These are phyloP conservation scores for Quercus robur DNA, from an alignment of 306 rosid genomes.

Conservation along the genomic window DNA sequence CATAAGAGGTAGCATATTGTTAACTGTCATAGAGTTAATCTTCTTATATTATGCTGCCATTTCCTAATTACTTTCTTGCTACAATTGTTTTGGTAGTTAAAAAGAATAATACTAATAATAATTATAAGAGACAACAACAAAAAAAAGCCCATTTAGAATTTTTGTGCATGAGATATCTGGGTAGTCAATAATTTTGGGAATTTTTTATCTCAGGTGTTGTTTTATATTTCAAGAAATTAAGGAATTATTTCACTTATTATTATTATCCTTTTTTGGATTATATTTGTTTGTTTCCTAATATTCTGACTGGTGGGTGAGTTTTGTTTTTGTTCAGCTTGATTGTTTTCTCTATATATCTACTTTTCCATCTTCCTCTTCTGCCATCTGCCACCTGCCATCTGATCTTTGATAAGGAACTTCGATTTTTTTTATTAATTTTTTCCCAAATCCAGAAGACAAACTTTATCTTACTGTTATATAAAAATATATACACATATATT, in stretches of 20 bases:
- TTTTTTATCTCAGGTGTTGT: background rate
- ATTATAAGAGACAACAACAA: background rate
- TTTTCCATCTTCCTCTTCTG: background rate
- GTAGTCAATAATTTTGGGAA: no score
- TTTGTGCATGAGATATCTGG: background rate
- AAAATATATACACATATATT: no score
- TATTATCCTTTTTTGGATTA: background rate
- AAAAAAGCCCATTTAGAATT: background rate
- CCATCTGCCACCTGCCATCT: background rate
- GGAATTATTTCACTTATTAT: background rate
- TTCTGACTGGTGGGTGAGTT: background rate
- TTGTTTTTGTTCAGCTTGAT: background rate
- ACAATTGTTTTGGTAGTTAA: no score
- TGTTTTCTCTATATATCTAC: background rate
- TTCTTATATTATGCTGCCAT: background rate
- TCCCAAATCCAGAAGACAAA: no score
- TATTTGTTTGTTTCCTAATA: background rate
- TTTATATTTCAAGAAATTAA: background rate
- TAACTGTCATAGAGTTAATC: background rate
- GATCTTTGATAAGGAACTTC: background rate
- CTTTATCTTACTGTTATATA: no score
- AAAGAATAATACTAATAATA: background rate
- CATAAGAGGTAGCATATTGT: no score
- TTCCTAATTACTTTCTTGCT: background rate
- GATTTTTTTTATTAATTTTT: no score